Percentiles rank a stretch among this genome's conserved stretches.
These are phyloP conservation scores for Blastobotrys terrestris DNA, from an alignment of 805 yeast species.

Conservation along the genomic window DNA sequence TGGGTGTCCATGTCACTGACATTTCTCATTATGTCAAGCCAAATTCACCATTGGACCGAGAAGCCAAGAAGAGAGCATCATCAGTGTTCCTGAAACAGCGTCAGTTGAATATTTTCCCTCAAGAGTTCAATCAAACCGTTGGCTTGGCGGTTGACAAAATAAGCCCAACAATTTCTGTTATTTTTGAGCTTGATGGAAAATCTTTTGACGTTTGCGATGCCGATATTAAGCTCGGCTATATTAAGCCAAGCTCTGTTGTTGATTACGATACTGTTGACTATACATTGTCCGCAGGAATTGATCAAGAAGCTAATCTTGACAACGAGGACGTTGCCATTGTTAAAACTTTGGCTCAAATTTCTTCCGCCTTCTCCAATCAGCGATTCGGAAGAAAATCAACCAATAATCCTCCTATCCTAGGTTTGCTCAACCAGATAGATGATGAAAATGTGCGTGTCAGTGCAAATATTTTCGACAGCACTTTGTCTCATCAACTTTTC, in stretches of 20 bases:
- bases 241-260: constrained; percentile 54
- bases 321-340: constrained; percentile 61
- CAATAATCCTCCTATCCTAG: constrained; percentile 37
- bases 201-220: constrained; percentile 68
- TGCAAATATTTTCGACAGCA: constrained; percentile 52
- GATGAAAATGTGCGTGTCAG: constrained; percentile 73
- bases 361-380: constrained; percentile 64
- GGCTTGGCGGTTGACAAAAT: constrained; percentile 57
- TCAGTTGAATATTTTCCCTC: constrained; percentile 61
- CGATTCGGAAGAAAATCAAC: constrained; percentile 37
- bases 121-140: constrained; percentile 45
- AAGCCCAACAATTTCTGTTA: constrained; percentile 66
- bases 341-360: constrained; percentile 55
- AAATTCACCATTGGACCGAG: constrained; percentile 75
- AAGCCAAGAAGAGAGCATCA: constrained; percentile 83
- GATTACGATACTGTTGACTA: constrained; percentile 14
- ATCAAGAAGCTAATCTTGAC: constrained; percentile 23
- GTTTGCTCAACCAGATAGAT: constrained; percentile 73
- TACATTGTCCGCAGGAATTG: constrained; percentile 8
- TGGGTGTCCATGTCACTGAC: constrained; percentile 85
- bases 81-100: constrained; percentile 84
- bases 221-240: constrained; percentile 66
- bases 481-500: constrained; percentile 50
- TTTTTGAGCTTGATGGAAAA: constrained; percentile 70
- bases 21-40: constrained; percentile 63